Percentiles rank a stretch among this genome's conserved stretches.
phyloP scores from a whole-genome alignment of 176 grass and related monocot species.

The Guadua angustifolia region DNA sequence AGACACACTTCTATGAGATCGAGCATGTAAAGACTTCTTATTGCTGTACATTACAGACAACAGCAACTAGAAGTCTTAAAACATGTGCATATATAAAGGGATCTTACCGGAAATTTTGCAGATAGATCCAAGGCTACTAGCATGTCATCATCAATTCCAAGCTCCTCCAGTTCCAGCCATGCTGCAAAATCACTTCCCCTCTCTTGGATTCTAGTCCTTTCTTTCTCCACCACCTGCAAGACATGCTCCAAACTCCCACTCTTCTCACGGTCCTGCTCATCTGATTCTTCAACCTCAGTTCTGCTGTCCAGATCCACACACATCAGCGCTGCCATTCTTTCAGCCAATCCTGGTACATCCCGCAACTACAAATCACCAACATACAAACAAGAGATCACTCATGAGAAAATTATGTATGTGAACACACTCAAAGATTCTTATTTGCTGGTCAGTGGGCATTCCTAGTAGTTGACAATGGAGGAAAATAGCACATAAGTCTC shows the following conservation, averaged over 20 bases:
- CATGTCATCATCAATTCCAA: conserved; percentile 35
- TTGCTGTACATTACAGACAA: not conserved
- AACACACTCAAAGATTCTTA: not conserved
- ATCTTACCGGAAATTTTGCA: not conserved
- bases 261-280: not conserved
- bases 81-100: conserved; percentile 25
- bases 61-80: not conserved
- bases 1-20: conserved; percentile 13
- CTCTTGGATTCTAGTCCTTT: conserved; percentile 60
- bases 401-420: conserved; percentile 8
- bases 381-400: conserved; percentile 17
- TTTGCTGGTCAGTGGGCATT: not conserved
- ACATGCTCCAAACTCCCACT: conserved; percentile 50
- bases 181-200: conserved; percentile 50
- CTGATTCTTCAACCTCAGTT: conserved; percentile 43
- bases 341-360: conserved; percentile 80
- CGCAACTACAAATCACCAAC: conserved; percentile 59
- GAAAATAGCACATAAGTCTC: not conserved
- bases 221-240: conserved; percentile 67
- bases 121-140: too few species aligned
- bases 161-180: conserved; percentile 90
- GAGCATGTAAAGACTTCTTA: not conserved
- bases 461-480: not conserved
- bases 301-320: conserved; percentile 77
- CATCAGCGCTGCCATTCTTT: conserved; percentile 91